phyloP scores from a whole-genome alignment of 1,284 basidiomycete genomes.

The Volvariella volvacea region DNA sequence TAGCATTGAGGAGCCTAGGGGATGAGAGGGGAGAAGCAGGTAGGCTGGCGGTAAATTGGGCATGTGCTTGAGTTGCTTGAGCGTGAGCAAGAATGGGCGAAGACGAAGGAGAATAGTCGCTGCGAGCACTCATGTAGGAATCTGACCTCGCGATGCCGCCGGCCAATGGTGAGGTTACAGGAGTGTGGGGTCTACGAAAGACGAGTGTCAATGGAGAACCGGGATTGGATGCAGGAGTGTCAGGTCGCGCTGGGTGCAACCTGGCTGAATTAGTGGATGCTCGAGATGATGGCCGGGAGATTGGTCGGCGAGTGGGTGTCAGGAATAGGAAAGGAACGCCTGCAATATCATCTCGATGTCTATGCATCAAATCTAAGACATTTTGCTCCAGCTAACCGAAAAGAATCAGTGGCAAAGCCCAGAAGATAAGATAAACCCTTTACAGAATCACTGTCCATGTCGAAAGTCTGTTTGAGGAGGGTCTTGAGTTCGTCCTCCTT shows the following conservation, averaged over 20 bases:
- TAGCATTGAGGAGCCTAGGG: constrained; percentile 46
- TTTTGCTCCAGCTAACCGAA: constrained; percentile 59
- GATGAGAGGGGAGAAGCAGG: constrained; percentile 57
- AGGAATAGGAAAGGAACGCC: constrained; percentile 78
- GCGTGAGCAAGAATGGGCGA: constrained; percentile 64
- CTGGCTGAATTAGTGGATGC: constrained; percentile 67
- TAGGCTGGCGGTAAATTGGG: constrained; percentile 67
- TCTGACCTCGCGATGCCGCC: constrained; percentile 37
- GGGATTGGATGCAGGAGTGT: constrained; percentile 67
- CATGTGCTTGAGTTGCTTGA: constrained; percentile 36
- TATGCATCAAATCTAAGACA: constrained; percentile 82
- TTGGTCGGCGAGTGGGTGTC: constrained; percentile 69
- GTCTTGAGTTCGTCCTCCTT: constrained; percentile 81
- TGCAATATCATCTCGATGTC: constrained; percentile 75
- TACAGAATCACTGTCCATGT: constrained; percentile 73
- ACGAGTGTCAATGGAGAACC: constrained; percentile 62
- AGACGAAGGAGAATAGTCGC: constrained; percentile 54
- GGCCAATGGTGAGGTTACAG: constrained; percentile 64
- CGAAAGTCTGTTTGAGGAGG: constrained; percentile 64
- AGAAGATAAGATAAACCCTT: constrained; percentile 14
- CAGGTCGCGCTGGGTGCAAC: constrained; percentile 54
- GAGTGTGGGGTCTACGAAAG: constrained; percentile 73
- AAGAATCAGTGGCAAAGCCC: constrained; percentile 5
- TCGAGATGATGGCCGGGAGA: constrained; percentile 76
- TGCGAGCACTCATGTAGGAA: constrained; percentile 55